Evolutionary conservation across 2,329 filamentous ascomycete species (phyloP).

Genomic region (Nemania bipapillata): DNA sequence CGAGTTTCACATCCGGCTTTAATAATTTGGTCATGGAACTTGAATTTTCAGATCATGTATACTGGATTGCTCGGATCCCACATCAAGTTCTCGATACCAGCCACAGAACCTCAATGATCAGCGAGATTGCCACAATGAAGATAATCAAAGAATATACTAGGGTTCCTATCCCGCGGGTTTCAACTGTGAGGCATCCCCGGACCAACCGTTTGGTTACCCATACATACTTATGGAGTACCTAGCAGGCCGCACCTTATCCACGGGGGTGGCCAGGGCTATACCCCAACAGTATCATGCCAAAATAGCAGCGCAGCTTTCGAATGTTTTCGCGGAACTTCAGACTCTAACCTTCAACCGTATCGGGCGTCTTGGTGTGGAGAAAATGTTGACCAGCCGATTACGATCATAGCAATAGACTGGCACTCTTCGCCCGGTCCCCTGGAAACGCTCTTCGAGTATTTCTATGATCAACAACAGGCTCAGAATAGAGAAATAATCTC

Average conservation of each 20-base stretch:
- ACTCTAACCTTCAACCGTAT: constrained; percentile 45
- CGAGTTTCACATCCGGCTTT: constrained; percentile 36
- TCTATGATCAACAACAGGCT: constrained; percentile 44
- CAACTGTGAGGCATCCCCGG: constrained; percentile 38
- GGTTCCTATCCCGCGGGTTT: constrained; percentile 43
- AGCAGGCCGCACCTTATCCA: constrained; percentile 35
- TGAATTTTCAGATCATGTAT: constrained; percentile 46
- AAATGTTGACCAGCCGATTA: constrained; percentile 39
- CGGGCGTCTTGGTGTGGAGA: constrained; percentile 48
- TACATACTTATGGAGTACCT: constrained; percentile 47
- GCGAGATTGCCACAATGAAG: constrained; percentile 49
- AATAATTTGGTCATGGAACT: constrained; percentile 47
- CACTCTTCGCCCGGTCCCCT: constrained; percentile 40
- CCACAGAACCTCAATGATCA: constrained; percentile 43
- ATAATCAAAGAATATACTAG: constrained; percentile 40
- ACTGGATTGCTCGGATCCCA: constrained; percentile 45
- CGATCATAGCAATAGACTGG: constrained; percentile 42
- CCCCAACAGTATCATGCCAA: constrained; percentile 40
- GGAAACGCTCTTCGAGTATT: constrained; percentile 49
- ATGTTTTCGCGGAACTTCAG: constrained; percentile 44
- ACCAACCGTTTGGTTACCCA: constrained; percentile 45
- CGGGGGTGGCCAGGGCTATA: constrained; percentile 35
- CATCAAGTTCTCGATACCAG: constrained; percentile 35
- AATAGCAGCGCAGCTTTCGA: constrained; percentile 45
- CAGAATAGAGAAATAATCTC: constrained; percentile 43